Conservation (phyloP, 2,329 filamentous ascomycete species). For the Stenocarpella maydis region DNA sequence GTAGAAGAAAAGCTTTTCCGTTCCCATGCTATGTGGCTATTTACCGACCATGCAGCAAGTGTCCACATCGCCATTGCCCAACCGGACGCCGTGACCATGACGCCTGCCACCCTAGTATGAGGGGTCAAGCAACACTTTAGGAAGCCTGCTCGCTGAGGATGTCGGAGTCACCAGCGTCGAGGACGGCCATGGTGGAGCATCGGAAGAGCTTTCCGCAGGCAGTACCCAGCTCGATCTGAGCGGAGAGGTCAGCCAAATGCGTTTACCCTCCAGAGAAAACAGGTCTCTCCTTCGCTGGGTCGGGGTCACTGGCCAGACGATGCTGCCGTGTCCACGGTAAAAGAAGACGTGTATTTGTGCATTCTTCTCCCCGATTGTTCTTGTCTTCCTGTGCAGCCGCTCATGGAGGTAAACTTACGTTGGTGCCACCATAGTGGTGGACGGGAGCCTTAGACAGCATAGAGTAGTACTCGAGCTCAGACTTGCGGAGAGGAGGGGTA, state of each 20-base stretch:
- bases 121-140: conserved; percentile 57
- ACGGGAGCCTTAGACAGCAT: conserved; percentile 94
- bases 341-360: conserved; percentile 27
- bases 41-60: background rate
- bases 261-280: conserved; percentile 83
- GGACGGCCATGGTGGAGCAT: conserved; percentile 95
- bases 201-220: conserved; percentile 99
- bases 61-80: conserved; percentile 30
- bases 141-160: conserved; percentile 83
- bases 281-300: conserved; percentile 90
- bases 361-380: background rate
- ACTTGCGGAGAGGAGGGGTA: conserved; percentile 97
- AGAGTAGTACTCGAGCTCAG: conserved; percentile 93
- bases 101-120: conserved; percentile 16
- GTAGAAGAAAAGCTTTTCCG: conserved; percentile 18
- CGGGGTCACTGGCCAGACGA: conserved; percentile 39
- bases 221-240: conserved; percentile 95
- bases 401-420: conserved; percentile 75
- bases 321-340: conserved; percentile 25
- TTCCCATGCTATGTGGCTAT: conserved; percentile 32
- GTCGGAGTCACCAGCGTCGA: conserved; percentile 98
- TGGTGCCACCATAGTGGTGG: conserved; percentile 98
- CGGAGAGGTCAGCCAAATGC: conserved; percentile 60
- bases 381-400: background rate
- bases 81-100: conserved; percentile 32